Base-by-base conservation (phyloP, 2,329 filamentous ascomycete genomes). In the Colletotrichum incanum region DNA sequence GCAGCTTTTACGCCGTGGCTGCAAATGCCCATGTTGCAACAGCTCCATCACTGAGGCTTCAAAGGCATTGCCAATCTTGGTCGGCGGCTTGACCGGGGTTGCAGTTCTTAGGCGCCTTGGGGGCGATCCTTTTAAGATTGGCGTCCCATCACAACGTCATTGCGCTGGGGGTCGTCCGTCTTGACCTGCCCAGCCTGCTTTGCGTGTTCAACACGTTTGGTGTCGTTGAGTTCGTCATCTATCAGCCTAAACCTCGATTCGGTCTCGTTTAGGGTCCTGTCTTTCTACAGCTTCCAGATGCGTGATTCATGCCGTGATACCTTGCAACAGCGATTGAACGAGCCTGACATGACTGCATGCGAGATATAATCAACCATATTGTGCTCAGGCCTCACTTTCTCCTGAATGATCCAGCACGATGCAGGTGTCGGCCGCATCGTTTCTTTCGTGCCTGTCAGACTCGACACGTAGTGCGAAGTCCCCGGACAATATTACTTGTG, bases 91-190 rank as follows among this genome's bases (percentile, higher is more conserved):
- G 41, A 50, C 64, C 70, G 34, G 66, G 65, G 59, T 72, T 31
- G 31, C 34, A 23, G 37, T 54, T 65, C 23, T 23, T 70, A 60
- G 59, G 54, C 59, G 39, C 62, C 59, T 54, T 59, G 39, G 59
- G 47, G 70, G 28, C 58, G 65, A 72, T 72, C 47, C 26, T 47
- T 2, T 65, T 55, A 72, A 72, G 70, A 69, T 65, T 72, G 65
- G 65, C 59, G 70, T 72, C 55, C 70, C 59, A 69, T 70, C 45
- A 23, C 65, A 60, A 65, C 70, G 70, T 72, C 70, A 72, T 72
- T 56, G 59, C 31, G 59, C 52, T 52, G 31, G 45, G 69, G 59
- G 31, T 54, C 41, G 34, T 31, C 63, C 65, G 47, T 47, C 28
- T 68, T 54, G 52, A 60, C 31, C 31, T 43, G 52, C 28, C 55